Conservation (phyloP, 1,139 yeast species). For the Scheffersomyces illinoinensis region DNA sequence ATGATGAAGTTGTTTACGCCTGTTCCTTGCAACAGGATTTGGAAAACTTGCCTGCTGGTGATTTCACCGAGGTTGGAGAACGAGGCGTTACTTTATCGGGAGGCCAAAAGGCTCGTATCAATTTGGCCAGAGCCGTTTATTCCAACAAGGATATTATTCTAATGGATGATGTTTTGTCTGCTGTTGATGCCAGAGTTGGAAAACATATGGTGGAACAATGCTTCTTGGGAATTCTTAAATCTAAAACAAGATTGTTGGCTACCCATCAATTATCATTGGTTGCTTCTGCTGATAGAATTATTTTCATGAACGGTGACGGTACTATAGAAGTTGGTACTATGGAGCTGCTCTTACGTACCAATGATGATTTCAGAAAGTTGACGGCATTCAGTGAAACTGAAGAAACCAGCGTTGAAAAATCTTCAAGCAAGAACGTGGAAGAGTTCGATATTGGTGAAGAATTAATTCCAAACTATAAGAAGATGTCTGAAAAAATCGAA, state of each 20-base stretch:
- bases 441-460: slow-evolving; percentile 3
- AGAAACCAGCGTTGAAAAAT: slow-evolving; percentile 19
- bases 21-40: slow-evolving; percentile 41
- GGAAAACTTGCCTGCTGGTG: slow-evolving; percentile 43
- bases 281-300: slow-evolving; percentile 39
- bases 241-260: slow-evolving; percentile 45
- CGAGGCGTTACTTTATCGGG: slow-evolving; percentile 51
- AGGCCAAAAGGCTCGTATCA: slow-evolving; percentile 51
- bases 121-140: slow-evolving; percentile 48
- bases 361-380: slow-evolving; percentile 28
- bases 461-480: neutral
- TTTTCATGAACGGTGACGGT: slow-evolving; percentile 44
- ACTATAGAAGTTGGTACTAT: slow-evolving; percentile 36
- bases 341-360: slow-evolving; percentile 34
- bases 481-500: neutral
- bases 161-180: slow-evolving; percentile 49
- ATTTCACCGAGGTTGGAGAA: slow-evolving; percentile 49
- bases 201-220: slow-evolving; percentile 44
- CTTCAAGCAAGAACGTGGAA: slow-evolving; percentile 15
- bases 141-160: slow-evolving; percentile 39
- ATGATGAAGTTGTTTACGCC: slow-evolving; percentile 30
- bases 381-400: slow-evolving; percentile 31
- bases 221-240: slow-evolving; percentile 32
- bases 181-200: slow-evolving; percentile 53
- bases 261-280: slow-evolving; percentile 49